Evolutionary conservation across 202 grass and related monocot species (phyloP).

Genomic region (Elaeis oleifera): DNA sequence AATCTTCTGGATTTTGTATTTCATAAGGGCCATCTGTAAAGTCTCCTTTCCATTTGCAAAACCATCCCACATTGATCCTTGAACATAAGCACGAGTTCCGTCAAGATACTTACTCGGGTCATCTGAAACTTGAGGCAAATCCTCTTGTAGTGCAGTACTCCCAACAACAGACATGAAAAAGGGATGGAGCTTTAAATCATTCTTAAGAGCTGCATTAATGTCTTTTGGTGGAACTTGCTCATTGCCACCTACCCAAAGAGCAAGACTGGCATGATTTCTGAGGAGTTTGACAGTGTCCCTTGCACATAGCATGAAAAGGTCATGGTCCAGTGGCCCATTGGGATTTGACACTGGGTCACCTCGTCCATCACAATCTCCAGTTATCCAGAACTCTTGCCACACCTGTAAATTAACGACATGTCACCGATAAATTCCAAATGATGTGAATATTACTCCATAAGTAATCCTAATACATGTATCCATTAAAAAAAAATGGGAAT

Average conservation of each 20-base stretch:
- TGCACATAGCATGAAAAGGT: conserved; percentile 86
- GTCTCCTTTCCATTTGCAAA: conserved; percentile 73
- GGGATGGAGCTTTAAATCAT: conserved; percentile 70
- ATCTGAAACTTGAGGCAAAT: conserved; percentile 27
- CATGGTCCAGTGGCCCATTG: conserved; percentile 77
- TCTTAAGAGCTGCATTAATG: conserved; percentile 68
- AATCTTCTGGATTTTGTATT: conserved; percentile 85
- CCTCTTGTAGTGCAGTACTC: conserved; percentile 17
- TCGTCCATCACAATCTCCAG: conserved; percentile 84
- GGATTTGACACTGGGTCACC: conserved; percentile 75
- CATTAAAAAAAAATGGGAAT: no score
- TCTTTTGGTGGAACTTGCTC: conserved; percentile 83
- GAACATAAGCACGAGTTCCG: conserved; percentile 73
- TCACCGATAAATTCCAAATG: not conserved
- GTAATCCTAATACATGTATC: no score
- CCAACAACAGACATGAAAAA: conserved; percentile 33
- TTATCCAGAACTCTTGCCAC: conserved; percentile 99
- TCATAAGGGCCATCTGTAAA: conserved; percentile 92
- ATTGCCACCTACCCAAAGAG: conserved; percentile 98
- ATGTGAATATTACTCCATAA: no score
- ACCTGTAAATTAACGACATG: conserved; percentile 39
- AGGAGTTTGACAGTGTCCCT: conserved; percentile 90
- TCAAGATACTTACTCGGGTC: conserved; percentile 91
- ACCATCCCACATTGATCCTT: conserved; percentile 98
- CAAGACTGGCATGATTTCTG: conserved; percentile 82